Evolutionary conservation across 331 rosid species (phyloP).

Genomic region (Rhamnella rubrinervis): DNA sequence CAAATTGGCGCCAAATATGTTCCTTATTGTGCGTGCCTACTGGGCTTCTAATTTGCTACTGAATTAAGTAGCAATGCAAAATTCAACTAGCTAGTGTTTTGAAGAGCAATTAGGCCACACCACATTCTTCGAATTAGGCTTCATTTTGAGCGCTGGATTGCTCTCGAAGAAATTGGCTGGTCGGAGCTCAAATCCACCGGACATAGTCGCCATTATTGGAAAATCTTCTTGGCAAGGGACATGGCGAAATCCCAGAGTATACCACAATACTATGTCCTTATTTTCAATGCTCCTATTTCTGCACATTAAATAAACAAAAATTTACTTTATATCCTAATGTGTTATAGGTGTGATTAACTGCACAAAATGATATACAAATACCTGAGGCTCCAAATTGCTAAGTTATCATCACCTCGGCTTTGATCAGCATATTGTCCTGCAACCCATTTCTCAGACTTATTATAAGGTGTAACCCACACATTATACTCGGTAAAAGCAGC

Average conservation of each 20-base stretch:
- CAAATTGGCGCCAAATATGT: too few relatives aligned
- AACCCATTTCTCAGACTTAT: slow-evolving; percentile 62
- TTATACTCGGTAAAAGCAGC: slow-evolving; percentile 54
- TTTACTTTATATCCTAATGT: too few relatives aligned
- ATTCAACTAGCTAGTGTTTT: not conserved
- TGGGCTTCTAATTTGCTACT: too few relatives aligned
- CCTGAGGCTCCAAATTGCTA: slow-evolving; percentile 51
- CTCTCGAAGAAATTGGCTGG: slow-evolving; percentile 71
- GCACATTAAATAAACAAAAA: slow-evolving; percentile 5
- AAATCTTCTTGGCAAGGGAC: slow-evolving; percentile 59
- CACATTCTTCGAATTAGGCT: slow-evolving; percentile 17
- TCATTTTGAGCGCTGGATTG: slow-evolving; percentile 55
- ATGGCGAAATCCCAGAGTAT: slow-evolving; percentile 56
- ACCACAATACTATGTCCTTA: slow-evolving; percentile 63
- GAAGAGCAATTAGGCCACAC: slow-evolving; percentile 30
- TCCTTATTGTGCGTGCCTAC: too few relatives aligned
- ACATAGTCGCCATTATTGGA: slow-evolving; percentile 59
- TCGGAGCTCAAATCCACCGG: slow-evolving; percentile 52
- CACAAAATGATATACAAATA: too few relatives aligned
- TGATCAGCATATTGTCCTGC: slow-evolving; percentile 53
- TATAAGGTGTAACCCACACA: slow-evolving; percentile 62
- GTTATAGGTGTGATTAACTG: too few relatives aligned
- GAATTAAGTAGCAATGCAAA: not conserved
- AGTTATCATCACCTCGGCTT: slow-evolving; percentile 57
- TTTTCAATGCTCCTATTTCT: slow-evolving; percentile 52